Base-by-base conservation (phyloP, 148 eudicot genomes). In the Fallopia convolvulus region DNA sequence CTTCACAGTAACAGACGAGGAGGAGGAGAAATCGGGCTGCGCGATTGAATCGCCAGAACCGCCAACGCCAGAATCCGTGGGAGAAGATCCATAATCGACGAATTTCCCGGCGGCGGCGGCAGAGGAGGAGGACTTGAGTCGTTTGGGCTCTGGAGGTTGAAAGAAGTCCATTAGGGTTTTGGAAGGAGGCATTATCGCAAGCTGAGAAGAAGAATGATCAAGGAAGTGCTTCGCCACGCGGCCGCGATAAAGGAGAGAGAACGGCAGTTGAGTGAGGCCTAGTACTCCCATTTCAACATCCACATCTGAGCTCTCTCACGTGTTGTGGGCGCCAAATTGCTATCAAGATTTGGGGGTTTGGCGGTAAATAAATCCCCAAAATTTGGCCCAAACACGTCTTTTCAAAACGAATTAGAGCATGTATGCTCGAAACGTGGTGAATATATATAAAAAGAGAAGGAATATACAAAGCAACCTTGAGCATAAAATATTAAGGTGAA, bases 131-230 rank as follows among this genome's bases (percentile, higher is more conserved):
- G 82, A 66, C 81, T 93, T 93, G 23, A 80, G 81, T 20, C 98
- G 98, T 80, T 91, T 91, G 26, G 90, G 75, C 8, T 83, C 83
- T 5, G 90, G 89, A 74, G 80, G 87, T 73, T 85, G 84, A 81
- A 86, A 89, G 77, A 85, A 82, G 47, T 91, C 96, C 81, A 77
- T 83, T 76, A 93, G 87, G 87, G 97, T 88, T 89, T 87, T 93
- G 61, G 91, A 78, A 15, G 86, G 49, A 10, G 83, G 80, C 87
- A 84, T 84, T 73, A 21, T 73, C 53, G 53, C 39, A 81, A 78
- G 46, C 46, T 33, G n/a, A 68, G 75, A 42, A 40, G 50, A 66
- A 75, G 58, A 78, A 81, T 81, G 30, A 50, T 11, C 7, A 21
- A 23, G 77, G 3, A 73, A 73, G 52, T 46, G 39, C 26, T 73